A percentile compares a stretch with the other conserved stretches of the same genome.
Conservation (phyloP, 2,329 filamentous ascomycete species). For the Aspergillus felis region DNA sequence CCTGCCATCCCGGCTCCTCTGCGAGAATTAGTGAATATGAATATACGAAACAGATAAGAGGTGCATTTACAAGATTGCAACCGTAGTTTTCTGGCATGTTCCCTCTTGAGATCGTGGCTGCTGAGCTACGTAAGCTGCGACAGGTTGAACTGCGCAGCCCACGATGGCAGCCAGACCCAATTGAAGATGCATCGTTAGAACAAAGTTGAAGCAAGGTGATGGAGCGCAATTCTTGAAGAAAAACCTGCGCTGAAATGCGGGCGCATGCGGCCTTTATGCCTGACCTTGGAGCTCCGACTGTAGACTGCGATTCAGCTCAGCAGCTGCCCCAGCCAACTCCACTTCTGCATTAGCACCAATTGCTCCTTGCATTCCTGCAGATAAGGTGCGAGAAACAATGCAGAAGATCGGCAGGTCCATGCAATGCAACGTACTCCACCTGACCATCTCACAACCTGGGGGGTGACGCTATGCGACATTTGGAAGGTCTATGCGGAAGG, state of each 20-base stretch:
- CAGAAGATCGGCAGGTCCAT: background rate
- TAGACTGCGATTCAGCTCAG: background rate
- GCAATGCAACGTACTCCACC: background rate
- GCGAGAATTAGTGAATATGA: background rate
- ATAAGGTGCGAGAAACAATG: background rate
- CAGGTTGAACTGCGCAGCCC: background rate
- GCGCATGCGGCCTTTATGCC: background rate
- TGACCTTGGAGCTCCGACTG: background rate
- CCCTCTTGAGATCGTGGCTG: constrained; percentile 14
- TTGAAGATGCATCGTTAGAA: background rate
- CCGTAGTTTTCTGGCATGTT: constrained; percentile 27
- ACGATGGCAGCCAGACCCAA: background rate
- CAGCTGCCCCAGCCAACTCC: background rate
- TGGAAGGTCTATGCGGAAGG: background rate
- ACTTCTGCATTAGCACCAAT: background rate
- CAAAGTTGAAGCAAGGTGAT: background rate
- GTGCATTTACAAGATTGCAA: constrained; percentile 26
- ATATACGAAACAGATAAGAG: background rate
- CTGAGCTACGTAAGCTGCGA: constrained; percentile 9
- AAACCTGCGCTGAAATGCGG: background rate
- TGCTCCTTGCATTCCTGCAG: background rate
- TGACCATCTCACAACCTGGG: background rate
- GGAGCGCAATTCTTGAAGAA: background rate
- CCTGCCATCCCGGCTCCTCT: constrained; percentile 59
- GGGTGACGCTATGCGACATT: background rate